A percentile compares a stretch with the other conserved stretches of the same genome.
These are phyloP conservation scores for Oryza punctata DNA, from an alignment of 176 grass and related monocot genomes.

Conservation along the genomic window DNA sequence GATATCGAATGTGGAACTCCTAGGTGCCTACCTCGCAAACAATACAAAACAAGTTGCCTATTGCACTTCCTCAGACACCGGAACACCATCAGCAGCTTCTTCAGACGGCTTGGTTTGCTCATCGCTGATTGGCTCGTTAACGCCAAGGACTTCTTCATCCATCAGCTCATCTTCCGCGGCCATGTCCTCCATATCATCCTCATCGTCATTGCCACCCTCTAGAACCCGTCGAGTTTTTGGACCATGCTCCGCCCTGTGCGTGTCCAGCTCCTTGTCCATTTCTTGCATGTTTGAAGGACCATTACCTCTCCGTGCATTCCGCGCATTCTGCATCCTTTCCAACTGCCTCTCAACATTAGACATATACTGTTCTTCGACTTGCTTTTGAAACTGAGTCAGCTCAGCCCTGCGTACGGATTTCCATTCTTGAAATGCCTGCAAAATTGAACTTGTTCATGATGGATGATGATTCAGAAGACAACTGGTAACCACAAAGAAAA, in stretches of 20 bases:
- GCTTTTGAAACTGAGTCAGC: slow-evolving; percentile 75
- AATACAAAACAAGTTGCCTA: slow-evolving; percentile 25
- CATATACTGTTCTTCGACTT: slow-evolving; percentile 81
- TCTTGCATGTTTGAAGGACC: slow-evolving; percentile 73
- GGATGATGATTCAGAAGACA: background rate
- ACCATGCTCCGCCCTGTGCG: slow-evolving; percentile 83
- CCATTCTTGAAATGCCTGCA: slow-evolving; percentile 82
- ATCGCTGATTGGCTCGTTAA: slow-evolving; percentile 58
- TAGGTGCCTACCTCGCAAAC: background rate
- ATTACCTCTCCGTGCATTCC: slow-evolving; percentile 55
- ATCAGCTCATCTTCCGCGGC: slow-evolving; percentile 77
- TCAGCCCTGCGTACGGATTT: slow-evolving; percentile 70
- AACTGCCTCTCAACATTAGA: slow-evolving; percentile 82
- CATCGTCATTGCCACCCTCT: slow-evolving; percentile 63
- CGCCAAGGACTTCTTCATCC: slow-evolving; percentile 85
- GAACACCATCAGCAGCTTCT: slow-evolving; percentile 37
- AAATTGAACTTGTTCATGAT: slow-evolving; percentile 7
- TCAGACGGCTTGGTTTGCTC: slow-evolving; percentile 49
- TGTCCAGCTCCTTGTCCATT: slow-evolving; percentile 97
- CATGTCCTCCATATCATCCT: slow-evolving; percentile 86
- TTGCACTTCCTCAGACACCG: slow-evolving; percentile 20
- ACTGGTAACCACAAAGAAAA: background rate
- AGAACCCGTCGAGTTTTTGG: slow-evolving; percentile 74
- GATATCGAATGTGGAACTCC: slow-evolving; percentile 2
- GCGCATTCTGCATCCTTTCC: slow-evolving; percentile 80